Evolutionary conservation across 305 asterid genomes (phyloP).

Genomic region (Solanum chacoense): DNA sequence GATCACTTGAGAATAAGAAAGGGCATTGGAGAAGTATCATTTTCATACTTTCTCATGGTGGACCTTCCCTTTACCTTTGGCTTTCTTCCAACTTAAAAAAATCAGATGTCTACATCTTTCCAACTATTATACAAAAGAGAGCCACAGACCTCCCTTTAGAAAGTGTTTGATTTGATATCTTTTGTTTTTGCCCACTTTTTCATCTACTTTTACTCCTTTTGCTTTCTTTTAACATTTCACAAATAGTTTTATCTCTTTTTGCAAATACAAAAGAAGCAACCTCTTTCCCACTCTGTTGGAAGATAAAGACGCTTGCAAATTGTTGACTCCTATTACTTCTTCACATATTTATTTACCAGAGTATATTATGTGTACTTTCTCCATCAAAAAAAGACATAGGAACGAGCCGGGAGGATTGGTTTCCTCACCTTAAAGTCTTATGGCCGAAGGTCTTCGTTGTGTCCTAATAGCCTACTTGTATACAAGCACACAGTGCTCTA

Average conservation of each 20-base stretch:
- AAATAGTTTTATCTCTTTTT: neutral
- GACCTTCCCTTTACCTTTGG: constrained; percentile 13
- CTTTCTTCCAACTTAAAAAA: neutral
- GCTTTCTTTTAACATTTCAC: neutral
- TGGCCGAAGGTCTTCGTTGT: neutral
- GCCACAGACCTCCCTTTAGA: constrained; percentile 16
- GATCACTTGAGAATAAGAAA: constrained; percentile 17
- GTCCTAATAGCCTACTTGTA: neutral
- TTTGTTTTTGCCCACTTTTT: constrained; percentile 38
- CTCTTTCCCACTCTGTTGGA: constrained; percentile 44
- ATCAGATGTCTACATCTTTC: neutral
- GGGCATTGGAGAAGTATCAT: constrained; percentile 11
- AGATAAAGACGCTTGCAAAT: neutral
- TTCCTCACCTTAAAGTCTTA: neutral
- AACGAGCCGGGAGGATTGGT: neutral
- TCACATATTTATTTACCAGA: neutral
- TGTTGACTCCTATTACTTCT: constrained; percentile 7
- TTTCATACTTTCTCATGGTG: constrained; percentile 12
- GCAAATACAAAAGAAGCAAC: neutral
- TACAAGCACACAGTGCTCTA: neutral
- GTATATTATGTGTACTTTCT: neutral
- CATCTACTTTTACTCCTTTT: constrained; percentile 19
- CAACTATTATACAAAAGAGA: neutral
- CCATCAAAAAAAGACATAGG: neutral
- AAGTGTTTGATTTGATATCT: constrained; percentile 45